phyloP scores from a whole-genome alignment of 768 basidiomycete genomes.

The Termitomyces sp. region DNA sequence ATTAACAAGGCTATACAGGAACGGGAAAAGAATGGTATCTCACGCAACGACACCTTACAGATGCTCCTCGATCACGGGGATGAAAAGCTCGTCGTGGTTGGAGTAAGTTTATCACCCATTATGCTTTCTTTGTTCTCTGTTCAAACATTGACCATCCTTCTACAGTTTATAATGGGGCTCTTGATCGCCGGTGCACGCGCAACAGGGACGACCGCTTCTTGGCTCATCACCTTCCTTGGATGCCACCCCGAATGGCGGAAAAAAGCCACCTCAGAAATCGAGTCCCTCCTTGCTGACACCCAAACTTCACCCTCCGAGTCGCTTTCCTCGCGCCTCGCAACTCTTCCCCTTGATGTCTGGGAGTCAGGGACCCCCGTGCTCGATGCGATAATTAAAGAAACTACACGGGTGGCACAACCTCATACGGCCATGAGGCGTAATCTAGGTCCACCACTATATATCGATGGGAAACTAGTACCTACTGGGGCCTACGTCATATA shows the following conservation, averaged over 20 bases:
- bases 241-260: constrained; percentile 60
- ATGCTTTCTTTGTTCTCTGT: background rate
- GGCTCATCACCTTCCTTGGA: constrained; percentile 71
- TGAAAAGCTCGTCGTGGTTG: constrained; percentile 63
- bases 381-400: constrained; percentile 72
- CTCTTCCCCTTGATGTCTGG: constrained; percentile 66
- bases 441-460: constrained; percentile 64
- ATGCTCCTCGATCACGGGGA: constrained; percentile 69
- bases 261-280: constrained; percentile 57
- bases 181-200: constrained; percentile 78
- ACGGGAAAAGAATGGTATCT: constrained; percentile 52
- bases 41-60: constrained; percentile 65
- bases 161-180: constrained; percentile 76
- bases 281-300: constrained; percentile 42
- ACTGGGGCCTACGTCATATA: constrained; percentile 74
- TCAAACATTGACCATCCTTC: constrained; percentile 1
- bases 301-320: constrained; percentile 22
- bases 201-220: constrained; percentile 75
- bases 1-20: constrained; percentile 49
- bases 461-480: constrained; percentile 65
- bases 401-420: constrained; percentile 73
- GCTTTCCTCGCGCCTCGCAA: constrained; percentile 43
- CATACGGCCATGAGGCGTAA: constrained; percentile 80
- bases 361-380: constrained; percentile 65
- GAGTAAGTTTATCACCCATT: constrained; percentile 38